Conservation (phyloP, 2,329 filamentous ascomycete species). For the Claviceps humidiphila region DNA sequence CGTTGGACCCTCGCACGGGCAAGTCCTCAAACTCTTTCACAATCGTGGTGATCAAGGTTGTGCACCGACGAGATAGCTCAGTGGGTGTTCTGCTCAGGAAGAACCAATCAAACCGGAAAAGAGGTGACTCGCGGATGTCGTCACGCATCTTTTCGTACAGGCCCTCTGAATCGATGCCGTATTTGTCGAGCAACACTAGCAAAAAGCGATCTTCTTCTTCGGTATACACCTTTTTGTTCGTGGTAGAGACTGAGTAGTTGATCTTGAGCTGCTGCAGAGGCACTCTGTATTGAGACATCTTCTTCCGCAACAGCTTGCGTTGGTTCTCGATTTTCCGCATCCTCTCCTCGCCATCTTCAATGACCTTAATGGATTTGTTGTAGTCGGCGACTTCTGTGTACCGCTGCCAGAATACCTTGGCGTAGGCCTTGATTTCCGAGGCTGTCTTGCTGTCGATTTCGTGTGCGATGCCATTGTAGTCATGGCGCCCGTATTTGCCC, state of each 20-base stretch:
- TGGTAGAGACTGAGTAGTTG: slow-evolving; percentile 97
- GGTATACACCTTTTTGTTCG: slow-evolving; percentile 99
- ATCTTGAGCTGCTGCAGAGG: slow-evolving; percentile 96
- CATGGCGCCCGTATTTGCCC: slow-evolving; percentile 77
- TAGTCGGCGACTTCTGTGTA: slow-evolving; percentile 86
- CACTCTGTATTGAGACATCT: slow-evolving; percentile 93
- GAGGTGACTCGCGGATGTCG: slow-evolving; percentile 82
- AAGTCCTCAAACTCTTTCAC: slow-evolving; percentile 82
- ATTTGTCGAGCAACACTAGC: slow-evolving; percentile 81
- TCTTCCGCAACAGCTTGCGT: slow-evolving; percentile 83
- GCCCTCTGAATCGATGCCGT: slow-evolving; percentile 80
- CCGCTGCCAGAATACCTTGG: slow-evolving; percentile 92
- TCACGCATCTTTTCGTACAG: slow-evolving; percentile 94
- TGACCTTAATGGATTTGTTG: slow-evolving; percentile 73
- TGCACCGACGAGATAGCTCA: slow-evolving; percentile 85
- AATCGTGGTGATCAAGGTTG: slow-evolving; percentile 85
- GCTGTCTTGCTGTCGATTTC: slow-evolving; percentile 86
- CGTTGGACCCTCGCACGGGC: slow-evolving; percentile 40
- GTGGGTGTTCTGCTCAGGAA: slow-evolving; percentile 89
- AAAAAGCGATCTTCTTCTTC: slow-evolving; percentile 96
- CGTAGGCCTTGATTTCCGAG: slow-evolving; percentile 78
- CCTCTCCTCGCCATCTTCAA: slow-evolving; percentile 87
- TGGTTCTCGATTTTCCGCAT: slow-evolving; percentile 82
- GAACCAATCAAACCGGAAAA: slow-evolving; percentile 99
- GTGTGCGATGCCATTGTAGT: slow-evolving; percentile 71